phyloP scores from a whole-genome alignment of 2,329 filamentous ascomycete species.

The Blumeriella jaapii region DNA sequence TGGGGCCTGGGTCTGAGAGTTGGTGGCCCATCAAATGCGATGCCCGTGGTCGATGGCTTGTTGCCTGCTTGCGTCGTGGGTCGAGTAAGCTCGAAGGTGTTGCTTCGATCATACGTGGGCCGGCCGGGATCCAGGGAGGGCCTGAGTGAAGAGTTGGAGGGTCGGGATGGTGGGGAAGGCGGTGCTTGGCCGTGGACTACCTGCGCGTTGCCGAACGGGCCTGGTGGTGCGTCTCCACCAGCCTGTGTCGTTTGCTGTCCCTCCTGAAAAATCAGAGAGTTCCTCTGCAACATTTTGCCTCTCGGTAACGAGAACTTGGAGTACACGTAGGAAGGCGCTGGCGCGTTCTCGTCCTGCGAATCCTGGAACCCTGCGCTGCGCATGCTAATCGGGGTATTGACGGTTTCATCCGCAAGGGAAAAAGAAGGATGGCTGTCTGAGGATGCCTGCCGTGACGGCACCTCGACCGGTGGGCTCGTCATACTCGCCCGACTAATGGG shows the following conservation, averaged over 20 bases:
- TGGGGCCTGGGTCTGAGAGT: conserved; percentile 24
- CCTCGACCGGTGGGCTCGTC: conserved; percentile 35
- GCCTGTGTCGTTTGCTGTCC: conserved; percentile 41
- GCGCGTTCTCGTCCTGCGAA: conserved; percentile 34
- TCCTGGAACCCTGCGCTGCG: conserved; percentile 57
- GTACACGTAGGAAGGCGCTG: conserved; percentile 70
- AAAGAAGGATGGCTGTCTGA: conserved; percentile 54
- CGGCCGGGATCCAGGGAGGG: conserved; percentile 37
- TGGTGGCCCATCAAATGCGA: conserved; percentile 34
- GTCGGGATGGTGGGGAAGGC: conserved; percentile 49
- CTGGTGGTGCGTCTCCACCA: conserved; percentile 51
- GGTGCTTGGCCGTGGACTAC: conserved; percentile 37
- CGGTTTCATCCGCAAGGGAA: conserved; percentile 52
- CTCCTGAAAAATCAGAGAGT: conserved; percentile 47
- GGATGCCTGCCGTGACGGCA: conserved; percentile 49
- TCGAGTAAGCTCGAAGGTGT: conserved; percentile 34
- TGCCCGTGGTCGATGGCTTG: conserved; percentile 31
- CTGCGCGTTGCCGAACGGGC: conserved; percentile 33
- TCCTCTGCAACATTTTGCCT: conserved; percentile 65
- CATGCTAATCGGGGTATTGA: conserved; percentile 61
- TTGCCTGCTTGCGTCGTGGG: conserved; percentile 40
- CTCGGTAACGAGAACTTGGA: conserved; percentile 75
- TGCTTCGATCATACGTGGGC: conserved; percentile 39
- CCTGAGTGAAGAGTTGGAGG: conserved; percentile 40
- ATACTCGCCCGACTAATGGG: conserved; percentile 68